A percentile compares a stretch with the other conserved stretches of the same genome.
Evolutionary conservation across 306 rosid species (phyloP).

Genomic region (Crataegus laevigata): DNA sequence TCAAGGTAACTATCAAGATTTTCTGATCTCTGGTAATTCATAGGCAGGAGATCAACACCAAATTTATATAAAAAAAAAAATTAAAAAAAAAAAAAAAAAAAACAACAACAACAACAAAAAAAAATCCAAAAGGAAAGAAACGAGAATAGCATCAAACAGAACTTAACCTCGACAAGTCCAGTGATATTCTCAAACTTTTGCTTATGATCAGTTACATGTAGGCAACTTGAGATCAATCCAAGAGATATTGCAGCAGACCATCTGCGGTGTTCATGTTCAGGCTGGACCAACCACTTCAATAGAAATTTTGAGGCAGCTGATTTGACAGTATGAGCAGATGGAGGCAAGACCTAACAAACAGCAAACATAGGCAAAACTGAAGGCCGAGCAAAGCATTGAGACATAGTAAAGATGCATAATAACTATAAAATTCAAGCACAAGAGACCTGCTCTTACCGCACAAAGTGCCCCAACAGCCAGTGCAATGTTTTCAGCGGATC

Average conservation of each 20-base stretch:
- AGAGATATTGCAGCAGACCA: slow-evolving; percentile 95
- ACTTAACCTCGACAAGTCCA: slow-evolving; percentile 76
- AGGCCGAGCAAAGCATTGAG: neutral
- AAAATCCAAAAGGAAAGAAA: neutral
- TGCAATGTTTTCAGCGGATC: slow-evolving; percentile 91
- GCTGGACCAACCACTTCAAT: slow-evolving; percentile 83
- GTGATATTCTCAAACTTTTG: slow-evolving; percentile 67
- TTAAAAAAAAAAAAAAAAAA: no score
- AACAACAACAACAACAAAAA: no score
- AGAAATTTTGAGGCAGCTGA: slow-evolving; percentile 88
- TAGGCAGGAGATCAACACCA: neutral
- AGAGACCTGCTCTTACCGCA: slow-evolving; percentile 42
- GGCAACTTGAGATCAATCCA: slow-evolving; percentile 82
- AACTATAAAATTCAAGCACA: no score
- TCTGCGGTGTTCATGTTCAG: slow-evolving; percentile 82
- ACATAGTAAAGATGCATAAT: neutral
- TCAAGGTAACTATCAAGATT: no score
- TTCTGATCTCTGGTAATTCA: neutral
- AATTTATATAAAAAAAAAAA: no score
- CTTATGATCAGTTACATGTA: slow-evolving; percentile 85
- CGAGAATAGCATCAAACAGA: slow-evolving; percentile 1
- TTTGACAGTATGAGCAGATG: slow-evolving; percentile 75
- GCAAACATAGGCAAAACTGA: slow-evolving; percentile 11
- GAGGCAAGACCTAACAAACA: slow-evolving; percentile 69
- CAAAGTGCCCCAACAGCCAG: slow-evolving; percentile 92